phyloP scores from a whole-genome alignment of 164 flowering plant species.

The Vitis rupestris region DNA sequence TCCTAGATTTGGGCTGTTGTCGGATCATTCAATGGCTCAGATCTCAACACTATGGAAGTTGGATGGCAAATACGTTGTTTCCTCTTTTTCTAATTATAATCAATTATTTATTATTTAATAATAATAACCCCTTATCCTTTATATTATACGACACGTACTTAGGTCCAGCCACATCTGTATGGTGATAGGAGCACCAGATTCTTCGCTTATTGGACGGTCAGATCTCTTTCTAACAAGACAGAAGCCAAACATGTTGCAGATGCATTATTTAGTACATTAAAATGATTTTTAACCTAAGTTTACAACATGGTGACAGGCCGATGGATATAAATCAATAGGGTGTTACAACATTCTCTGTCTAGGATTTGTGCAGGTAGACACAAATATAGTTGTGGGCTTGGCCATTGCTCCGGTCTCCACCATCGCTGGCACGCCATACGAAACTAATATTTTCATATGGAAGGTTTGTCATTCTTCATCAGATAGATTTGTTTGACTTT shows the following conservation, averaged over 20 bases:
- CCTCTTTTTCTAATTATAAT: no score
- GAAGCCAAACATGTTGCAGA: neutral
- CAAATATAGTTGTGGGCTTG: neutral
- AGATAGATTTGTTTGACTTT: no score
- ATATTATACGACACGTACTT: no score
- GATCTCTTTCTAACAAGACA: neutral
- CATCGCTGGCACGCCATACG: neutral
- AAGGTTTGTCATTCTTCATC: neutral
- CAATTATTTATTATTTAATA: no score
- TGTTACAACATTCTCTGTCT: conserved; percentile 5
- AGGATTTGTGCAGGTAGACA: conserved; percentile 1
- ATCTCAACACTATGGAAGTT: neutral
- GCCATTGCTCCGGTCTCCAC: neutral
- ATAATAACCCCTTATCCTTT: no score
- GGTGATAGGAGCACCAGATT: neutral
- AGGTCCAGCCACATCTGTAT: neutral
- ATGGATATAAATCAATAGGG: neutral
- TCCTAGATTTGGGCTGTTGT: neutral
- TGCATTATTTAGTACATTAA: neutral
- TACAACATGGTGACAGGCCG: neutral
- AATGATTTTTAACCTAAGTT: neutral
- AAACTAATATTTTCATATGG: neutral
- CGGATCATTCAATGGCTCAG: neutral
- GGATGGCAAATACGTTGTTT: neutral
- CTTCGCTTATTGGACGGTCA: conserved; percentile 6